A percentile compares a stretch with the other conserved stretches of the same genome.
Conservation (phyloP, 371 early-diverging fungal genomes). For the Mortierella sp. region DNA sequence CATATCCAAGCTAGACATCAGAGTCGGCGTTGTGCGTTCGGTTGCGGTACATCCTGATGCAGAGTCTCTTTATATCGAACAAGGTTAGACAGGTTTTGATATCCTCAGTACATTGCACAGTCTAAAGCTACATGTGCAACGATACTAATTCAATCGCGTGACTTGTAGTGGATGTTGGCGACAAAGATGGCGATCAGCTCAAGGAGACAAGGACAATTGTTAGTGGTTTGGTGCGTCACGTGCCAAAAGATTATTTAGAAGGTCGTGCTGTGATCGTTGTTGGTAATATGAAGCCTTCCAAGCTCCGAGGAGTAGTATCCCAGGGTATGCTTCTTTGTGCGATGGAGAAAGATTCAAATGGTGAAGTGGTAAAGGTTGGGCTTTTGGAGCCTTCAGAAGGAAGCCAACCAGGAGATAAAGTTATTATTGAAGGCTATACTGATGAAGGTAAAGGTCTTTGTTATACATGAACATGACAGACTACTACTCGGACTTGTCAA, state of each 20-base stretch:
- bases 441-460: slow-evolving; percentile 26
- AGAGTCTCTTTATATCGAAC: slow-evolving; percentile 81
- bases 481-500: neutral
- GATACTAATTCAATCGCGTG: neutral
- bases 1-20: slow-evolving; percentile 74
- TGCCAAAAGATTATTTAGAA: slow-evolving; percentile 59
- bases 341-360: slow-evolving; percentile 45
- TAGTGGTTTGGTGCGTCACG: slow-evolving; percentile 78
- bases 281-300: slow-evolving; percentile 70
- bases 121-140: neutral
- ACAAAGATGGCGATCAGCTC: slow-evolving; percentile 56
- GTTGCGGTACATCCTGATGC: slow-evolving; percentile 80
- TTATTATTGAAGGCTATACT: slow-evolving; percentile 53
- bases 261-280: slow-evolving; percentile 67
- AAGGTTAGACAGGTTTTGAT: slow-evolving; percentile 51
- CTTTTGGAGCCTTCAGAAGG: slow-evolving; percentile 61
- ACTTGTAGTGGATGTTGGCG: slow-evolving; percentile 71
- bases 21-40: slow-evolving; percentile 79
- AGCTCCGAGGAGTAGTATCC: slow-evolving; percentile 69
- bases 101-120: neutral
- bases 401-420: slow-evolving; percentile 62
- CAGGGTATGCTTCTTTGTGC: slow-evolving; percentile 74
- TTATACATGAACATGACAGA: too few species aligned
- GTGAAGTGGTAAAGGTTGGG: slow-evolving; percentile 57
- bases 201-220: slow-evolving; percentile 75